These are phyloP conservation scores for Trichophyton mentagrophytes DNA, from an alignment of 2,329 filamentous ascomycete species.

Conservation along the genomic window DNA sequence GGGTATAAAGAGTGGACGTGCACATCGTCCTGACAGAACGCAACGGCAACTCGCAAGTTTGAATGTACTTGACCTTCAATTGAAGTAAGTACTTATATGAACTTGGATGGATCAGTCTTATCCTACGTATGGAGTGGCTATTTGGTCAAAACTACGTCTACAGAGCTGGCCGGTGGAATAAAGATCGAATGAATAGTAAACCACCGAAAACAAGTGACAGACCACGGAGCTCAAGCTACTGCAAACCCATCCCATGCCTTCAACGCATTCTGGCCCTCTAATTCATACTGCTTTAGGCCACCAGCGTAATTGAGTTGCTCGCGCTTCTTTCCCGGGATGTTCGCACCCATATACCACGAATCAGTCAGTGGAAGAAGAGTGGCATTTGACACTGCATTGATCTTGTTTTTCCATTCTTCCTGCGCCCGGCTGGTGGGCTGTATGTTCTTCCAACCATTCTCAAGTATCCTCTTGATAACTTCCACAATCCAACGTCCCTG, in stretches of 20 bases:
- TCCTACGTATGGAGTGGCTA: no score
- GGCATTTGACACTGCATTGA: conserved; percentile 35
- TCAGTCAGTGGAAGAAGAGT: conserved; percentile 39
- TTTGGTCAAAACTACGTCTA: no score
- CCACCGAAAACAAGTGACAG: background rate
- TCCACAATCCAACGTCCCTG: conserved; percentile 46
- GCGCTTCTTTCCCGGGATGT: conserved; percentile 42
- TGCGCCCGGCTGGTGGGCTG: conserved; percentile 38
- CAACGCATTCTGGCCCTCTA: conserved; percentile 9
- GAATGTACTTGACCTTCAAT: no score
- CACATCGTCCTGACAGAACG: no score
- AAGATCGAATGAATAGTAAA: background rate
- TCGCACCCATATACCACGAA: conserved; percentile 46
- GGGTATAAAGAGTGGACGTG: no score
- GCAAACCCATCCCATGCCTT: conserved; percentile 7
- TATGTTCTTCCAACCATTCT: conserved; percentile 38
- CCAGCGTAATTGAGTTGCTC: conserved; percentile 39
- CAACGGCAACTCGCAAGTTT: no score
- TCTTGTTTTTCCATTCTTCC: conserved; percentile 38
- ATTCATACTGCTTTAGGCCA: conserved; percentile 13
- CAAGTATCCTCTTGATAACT: conserved; percentile 38
- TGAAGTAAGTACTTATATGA: no score
- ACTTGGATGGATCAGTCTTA: no score
- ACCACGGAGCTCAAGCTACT: background rate
- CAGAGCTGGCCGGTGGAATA: background rate